Evolutionary conservation across 768 basidiomycete genomes (phyloP).

Genomic region (Mycena chlorophos): DNA sequence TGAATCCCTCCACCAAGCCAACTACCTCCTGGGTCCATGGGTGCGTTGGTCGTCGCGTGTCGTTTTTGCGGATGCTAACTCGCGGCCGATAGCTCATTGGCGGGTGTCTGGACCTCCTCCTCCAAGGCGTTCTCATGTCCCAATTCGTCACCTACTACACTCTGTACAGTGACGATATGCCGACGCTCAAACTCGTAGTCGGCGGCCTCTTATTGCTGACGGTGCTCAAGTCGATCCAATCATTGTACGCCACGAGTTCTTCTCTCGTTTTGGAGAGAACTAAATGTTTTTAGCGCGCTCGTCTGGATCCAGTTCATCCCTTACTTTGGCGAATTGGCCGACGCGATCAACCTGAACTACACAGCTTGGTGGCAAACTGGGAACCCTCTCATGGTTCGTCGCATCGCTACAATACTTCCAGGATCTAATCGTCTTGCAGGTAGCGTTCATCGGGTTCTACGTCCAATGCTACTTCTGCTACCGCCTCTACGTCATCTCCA

Average conservation of each 20-base stretch:
- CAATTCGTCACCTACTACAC: conserved; percentile 33
- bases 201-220: conserved; percentile 28
- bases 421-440: conserved; percentile 16
- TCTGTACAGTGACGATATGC: conserved; percentile 27
- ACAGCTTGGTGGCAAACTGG: conserved; percentile 36
- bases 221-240: conserved; percentile 32
- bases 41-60: conserved; percentile 18
- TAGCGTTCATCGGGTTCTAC: conserved; percentile 33
- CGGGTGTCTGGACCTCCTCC: conserved; percentile 28
- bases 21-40: conserved; percentile 35
- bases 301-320: conserved; percentile 33
- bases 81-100: conserved; percentile 20
- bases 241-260: conserved; percentile 26
- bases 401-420: not conserved
- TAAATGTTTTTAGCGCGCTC: conserved; percentile 24
- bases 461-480: conserved; percentile 35
- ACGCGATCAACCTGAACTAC: conserved; percentile 31
- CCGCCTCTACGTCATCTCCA: conserved; percentile 33
- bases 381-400: conserved; percentile 31
- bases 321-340: conserved; percentile 30
- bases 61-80: not conserved
- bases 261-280: not conserved
- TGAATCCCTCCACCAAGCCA: conserved; percentile 25
- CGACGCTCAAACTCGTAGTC: conserved; percentile 24
- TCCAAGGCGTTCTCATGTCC: conserved; percentile 33